Conservation (phyloP, 2,329 filamentous ascomycete species). For the Penicillium sp. region DNA sequence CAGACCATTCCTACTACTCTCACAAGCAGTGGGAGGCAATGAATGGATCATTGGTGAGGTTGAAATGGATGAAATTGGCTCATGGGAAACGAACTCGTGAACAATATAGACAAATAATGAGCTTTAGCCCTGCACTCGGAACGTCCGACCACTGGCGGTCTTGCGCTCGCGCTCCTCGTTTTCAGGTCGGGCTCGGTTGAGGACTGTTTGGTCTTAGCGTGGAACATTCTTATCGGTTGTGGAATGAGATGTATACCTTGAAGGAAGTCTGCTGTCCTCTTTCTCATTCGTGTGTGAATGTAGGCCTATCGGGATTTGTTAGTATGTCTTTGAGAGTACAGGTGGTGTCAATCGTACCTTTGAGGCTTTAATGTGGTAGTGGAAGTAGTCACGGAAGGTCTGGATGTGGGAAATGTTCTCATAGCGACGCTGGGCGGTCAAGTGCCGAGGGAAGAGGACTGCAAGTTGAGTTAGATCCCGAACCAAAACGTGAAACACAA, state of each 20-base stretch:
- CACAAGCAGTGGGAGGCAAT: neutral
- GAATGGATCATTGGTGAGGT: too few species aligned
- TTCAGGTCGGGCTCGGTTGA: constrained; percentile 91
- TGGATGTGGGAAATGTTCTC: constrained; percentile 99
- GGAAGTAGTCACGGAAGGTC: constrained; percentile 99
- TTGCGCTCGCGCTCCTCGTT: constrained; percentile 97
- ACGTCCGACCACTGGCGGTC: constrained; percentile 94
- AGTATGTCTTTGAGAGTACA: neutral
- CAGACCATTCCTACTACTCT: neutral
- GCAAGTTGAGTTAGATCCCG: constrained; percentile 11
- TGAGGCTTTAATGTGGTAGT: constrained; percentile 99
- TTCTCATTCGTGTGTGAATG: constrained; percentile 97
- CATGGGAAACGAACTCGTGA: constrained; percentile 20
- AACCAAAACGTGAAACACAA: neutral
- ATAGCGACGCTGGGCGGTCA: constrained; percentile 84
- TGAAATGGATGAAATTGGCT: constrained; percentile 16
- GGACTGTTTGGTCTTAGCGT: constrained; percentile 62
- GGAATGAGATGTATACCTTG: constrained; percentile 67
- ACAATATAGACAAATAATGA: constrained; percentile 25
- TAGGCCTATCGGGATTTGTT: constrained; percentile 64
- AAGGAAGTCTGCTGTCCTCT: constrained; percentile 95
- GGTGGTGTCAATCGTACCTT: constrained; percentile 59
- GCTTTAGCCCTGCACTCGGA: constrained; percentile 63
- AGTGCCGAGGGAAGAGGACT: constrained; percentile 95
- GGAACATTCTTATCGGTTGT: neutral